These are phyloP conservation scores for Xylaria sp. DNA, from an alignment of 2,329 filamentous ascomycete genomes.

Conservation along the genomic window DNA sequence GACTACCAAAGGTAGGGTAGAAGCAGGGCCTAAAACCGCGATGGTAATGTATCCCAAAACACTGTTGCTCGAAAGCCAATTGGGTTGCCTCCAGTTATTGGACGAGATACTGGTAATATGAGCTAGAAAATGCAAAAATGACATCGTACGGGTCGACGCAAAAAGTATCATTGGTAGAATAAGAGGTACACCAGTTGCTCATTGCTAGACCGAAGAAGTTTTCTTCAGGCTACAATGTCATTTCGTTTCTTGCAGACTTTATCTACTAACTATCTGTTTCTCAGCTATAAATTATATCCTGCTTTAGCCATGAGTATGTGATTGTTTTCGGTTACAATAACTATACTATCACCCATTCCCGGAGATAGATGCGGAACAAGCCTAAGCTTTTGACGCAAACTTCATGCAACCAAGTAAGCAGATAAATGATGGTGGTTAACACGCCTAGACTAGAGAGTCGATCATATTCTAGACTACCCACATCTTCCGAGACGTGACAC, in stretches of 20 bases:
- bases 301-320: not conserved
- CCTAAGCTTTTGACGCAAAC: not conserved
- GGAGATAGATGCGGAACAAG: not conserved
- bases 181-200: not conserved
- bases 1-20: too few species aligned
- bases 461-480: not conserved
- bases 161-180: not conserved
- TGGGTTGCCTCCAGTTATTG: not conserved
- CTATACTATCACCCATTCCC: not conserved
- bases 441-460: not conserved
- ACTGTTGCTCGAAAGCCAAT: not conserved
- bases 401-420: not conserved
- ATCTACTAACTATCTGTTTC: not conserved
- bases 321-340: too few species aligned
- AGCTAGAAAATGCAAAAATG: conserved; percentile 6
- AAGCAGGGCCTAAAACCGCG: not conserved
- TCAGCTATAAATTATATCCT: not conserved
- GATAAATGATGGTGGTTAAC: not conserved
- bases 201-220: not conserved
- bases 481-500: not conserved
- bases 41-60: not conserved
- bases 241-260: not conserved
- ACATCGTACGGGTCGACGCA: not conserved
- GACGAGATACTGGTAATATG: not conserved
- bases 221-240: not conserved